A percentile compares a stretch with the other conserved stretches of the same genome.
Evolutionary conservation across 768 basidiomycete genomes (phyloP).

Genomic region (Exidia glandulosa): DNA sequence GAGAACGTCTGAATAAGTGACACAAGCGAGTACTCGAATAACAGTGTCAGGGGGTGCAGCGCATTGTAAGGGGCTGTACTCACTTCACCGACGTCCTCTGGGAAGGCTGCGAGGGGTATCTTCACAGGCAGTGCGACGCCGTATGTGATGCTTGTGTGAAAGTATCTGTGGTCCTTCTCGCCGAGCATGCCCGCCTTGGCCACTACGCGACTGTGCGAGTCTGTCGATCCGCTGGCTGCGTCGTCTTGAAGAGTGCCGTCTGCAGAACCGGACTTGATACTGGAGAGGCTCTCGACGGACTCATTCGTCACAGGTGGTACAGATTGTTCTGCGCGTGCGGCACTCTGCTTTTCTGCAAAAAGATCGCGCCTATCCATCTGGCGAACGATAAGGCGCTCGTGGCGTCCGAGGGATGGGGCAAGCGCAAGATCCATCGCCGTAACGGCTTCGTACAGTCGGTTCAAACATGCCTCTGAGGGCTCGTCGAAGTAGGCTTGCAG

Average conservation of each 20-base stretch:
- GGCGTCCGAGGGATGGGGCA: conserved; percentile 64
- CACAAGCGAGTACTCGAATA: conserved; percentile 75
- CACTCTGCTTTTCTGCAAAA: conserved; percentile 62
- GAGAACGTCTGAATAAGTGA: conserved; percentile 81
- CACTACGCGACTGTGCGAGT: conserved; percentile 37
- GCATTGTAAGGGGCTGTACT: conserved; percentile 20
- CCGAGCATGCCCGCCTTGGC: conserved; percentile 35
- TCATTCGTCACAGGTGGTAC: neutral
- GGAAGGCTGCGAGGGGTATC: conserved; percentile 79
- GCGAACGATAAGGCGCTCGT: conserved; percentile 84
- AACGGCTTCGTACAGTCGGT: conserved; percentile 82
- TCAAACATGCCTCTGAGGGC: conserved; percentile 83
- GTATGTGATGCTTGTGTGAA: conserved; percentile 75
- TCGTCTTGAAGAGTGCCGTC: neutral
- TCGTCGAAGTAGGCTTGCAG: conserved; percentile 89
- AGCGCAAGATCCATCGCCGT: conserved; percentile 83
- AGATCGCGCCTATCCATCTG: conserved; percentile 85
- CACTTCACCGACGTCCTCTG: conserved; percentile 95
- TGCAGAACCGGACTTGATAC: neutral
- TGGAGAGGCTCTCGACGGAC: neutral
- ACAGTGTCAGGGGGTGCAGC: neutral
- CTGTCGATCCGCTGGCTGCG: conserved; percentile 18
- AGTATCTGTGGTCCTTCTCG: conserved; percentile 18
- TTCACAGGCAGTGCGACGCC: conserved; percentile 77
- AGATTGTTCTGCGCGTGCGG: conserved; percentile 2